A percentile compares a stretch with the other conserved stretches of the same genome.
These are phyloP conservation scores for Sungouiella thailandica DNA, from an alignment of 805 yeast species.

Conservation along the genomic window DNA sequence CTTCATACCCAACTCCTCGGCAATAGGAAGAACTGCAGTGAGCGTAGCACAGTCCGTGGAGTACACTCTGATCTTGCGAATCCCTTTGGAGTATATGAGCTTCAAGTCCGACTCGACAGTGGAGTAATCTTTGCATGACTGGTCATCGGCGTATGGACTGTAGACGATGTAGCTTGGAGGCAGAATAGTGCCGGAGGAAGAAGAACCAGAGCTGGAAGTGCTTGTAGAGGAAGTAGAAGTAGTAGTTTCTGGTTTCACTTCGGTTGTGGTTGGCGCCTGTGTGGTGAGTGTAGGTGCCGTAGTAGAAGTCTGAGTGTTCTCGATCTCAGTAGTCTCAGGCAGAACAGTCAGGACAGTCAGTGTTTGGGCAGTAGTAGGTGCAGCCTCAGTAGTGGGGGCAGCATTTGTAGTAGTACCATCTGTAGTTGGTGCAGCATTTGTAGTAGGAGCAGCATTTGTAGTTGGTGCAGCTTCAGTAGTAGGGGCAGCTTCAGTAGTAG, in stretches of 20 bases:
- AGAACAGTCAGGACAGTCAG: constrained; percentile 10
- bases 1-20: constrained; percentile 54
- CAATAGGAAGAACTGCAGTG: constrained; percentile 58
- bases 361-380: constrained; percentile 6
- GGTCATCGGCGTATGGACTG: constrained; percentile 71
- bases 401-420: constrained; percentile 15
- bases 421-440: constrained; percentile 11
- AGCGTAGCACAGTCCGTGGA: constrained; percentile 83
- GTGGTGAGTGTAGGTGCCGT: not conserved
- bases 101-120: constrained; percentile 56
- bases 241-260: not conserved
- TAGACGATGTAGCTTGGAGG: constrained; percentile 63
- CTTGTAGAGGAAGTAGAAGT: constrained; percentile 7
- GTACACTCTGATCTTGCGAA: constrained; percentile 66
- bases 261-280: not conserved
- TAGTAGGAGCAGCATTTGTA: constrained; percentile 7
- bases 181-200: constrained; percentile 17
- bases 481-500: constrained; percentile 6
- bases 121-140: constrained; percentile 57
- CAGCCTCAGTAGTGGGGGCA: constrained; percentile 11
- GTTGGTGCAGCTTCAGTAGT: constrained; percentile 9
- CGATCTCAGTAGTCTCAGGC: no score
- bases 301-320: constrained; percentile 6
- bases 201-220: constrained; percentile 6
- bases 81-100: constrained; percentile 55